A percentile compares a stretch with the other conserved stretches of the same genome.
phyloP scores from a whole-genome alignment of 176 grass and related monocot genomes.

The Carex parvula region DNA sequence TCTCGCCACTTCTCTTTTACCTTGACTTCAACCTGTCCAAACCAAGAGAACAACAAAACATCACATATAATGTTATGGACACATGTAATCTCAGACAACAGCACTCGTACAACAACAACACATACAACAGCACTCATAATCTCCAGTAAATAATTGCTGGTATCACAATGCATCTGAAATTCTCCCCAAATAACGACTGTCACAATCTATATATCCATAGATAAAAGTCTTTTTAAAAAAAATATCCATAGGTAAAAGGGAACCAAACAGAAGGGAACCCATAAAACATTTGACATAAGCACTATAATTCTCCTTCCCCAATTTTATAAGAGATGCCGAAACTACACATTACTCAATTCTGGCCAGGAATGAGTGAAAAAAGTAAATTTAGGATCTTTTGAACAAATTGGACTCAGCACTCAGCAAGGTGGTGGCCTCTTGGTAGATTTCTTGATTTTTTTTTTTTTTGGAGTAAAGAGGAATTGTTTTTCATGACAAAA shows the following conservation, averaged over 20 bases:
- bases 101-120: not conserved
- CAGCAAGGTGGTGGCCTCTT: not conserved
- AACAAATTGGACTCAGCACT: not conserved
- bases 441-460: constrained; percentile 6
- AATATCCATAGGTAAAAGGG: not conserved
- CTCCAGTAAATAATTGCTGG: not conserved
- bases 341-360: not conserved
- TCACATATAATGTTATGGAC: not conserved
- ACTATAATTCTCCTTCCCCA: not conserved
- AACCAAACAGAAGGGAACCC: too few relatives aligned
- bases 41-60: not conserved
- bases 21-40: constrained; percentile 66
- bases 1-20: constrained; percentile 95
- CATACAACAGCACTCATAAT: not conserved
- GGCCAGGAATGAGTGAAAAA: not conserved
- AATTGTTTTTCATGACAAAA: not conserved
- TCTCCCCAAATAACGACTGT: not conserved
- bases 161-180: not conserved
- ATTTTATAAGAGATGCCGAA: not conserved
- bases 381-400: not conserved
- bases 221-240: not conserved
- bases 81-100: not conserved
- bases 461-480: not conserved
- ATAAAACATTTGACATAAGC: too few relatives aligned
- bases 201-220: too few relatives aligned